phyloP scores from a whole-genome alignment of 2,329 filamentous ascomycete genomes.

The Coniella vitis region DNA sequence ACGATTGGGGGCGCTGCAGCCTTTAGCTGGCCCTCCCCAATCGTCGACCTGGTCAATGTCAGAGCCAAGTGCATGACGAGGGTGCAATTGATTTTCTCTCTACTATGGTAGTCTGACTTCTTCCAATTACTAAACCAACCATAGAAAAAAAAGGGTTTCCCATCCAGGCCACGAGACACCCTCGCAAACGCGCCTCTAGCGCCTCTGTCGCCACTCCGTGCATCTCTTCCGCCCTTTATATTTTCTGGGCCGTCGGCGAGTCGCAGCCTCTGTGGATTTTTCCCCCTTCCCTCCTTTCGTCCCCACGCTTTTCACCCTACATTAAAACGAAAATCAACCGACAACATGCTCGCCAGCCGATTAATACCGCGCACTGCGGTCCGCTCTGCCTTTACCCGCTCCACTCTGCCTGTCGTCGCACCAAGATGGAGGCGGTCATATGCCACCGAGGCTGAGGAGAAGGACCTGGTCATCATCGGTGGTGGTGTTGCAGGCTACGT shows the following conservation, averaged over 20 bases:
- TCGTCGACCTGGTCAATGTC: not conserved
- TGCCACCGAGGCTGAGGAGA: constrained; percentile 66
- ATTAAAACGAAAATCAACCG: not conserved
- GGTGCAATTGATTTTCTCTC: constrained; percentile 1
- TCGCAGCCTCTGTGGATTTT: constrained; percentile 1
- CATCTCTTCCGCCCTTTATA: not conserved
- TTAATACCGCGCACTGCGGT: constrained; percentile 52
- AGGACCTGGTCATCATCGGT: constrained; percentile 95
- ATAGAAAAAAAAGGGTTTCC: not conserved
- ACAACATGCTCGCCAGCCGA: constrained; percentile 51
- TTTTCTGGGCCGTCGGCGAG: not conserved
- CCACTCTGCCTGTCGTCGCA: constrained; percentile 34
- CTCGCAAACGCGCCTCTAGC: constrained; percentile 4
- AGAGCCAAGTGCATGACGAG: constrained; percentile 4
- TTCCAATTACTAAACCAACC: not conserved
- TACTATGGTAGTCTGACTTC: no score
- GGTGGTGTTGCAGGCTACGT: constrained; percentile 98
- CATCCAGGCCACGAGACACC: constrained; percentile 1
- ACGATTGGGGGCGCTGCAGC: no score
- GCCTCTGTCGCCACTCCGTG: constrained; percentile 1
- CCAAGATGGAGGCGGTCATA: constrained; percentile 52
- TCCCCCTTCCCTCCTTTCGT: not conserved
- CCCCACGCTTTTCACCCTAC: not conserved
- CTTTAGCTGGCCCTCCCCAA: not conserved
- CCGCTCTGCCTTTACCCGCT: constrained; percentile 45